Evolutionary conservation across 192 early-diverging fungal genomes (phyloP).

Genomic region (Linnemannia exigua): DNA sequence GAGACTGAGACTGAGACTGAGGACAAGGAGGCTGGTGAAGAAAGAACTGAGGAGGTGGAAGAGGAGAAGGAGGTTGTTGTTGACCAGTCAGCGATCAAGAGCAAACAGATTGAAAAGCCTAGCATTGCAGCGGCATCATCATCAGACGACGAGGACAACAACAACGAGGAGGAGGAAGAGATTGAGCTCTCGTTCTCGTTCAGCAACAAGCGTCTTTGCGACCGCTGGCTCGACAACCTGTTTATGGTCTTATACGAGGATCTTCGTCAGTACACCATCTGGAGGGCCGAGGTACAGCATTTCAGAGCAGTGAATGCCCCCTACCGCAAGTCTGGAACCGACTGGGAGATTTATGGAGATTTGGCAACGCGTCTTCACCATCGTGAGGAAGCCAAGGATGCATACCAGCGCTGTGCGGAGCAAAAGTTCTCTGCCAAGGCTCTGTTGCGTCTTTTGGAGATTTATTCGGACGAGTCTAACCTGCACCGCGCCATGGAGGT

Average conservation of each 20-base stretch:
- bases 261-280: constrained; percentile 93
- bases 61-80: constrained; percentile 7
- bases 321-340: constrained; percentile 94
- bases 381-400: constrained; percentile 91
- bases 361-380: constrained; percentile 90
- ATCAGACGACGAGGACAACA: constrained; percentile 37
- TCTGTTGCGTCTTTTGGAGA: constrained; percentile 88
- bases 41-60: constrained; percentile 15
- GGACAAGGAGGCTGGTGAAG: constrained; percentile 53
- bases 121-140: constrained; percentile 41
- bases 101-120: constrained; percentile 64
- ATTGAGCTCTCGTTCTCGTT: constrained; percentile 78
- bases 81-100: constrained; percentile 38
- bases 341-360: constrained; percentile 99
- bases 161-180: constrained; percentile 46
- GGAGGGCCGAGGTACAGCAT: constrained; percentile 90
- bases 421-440: constrained; percentile 95
- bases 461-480: constrained; percentile 84
- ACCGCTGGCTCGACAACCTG: constrained; percentile 99
- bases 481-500: constrained; percentile 84
- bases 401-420: constrained; percentile 88
- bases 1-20: constrained; percentile 59
- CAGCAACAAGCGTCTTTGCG: constrained; percentile 96
- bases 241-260: constrained; percentile 99
- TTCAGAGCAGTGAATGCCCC: constrained; percentile 79